Base-by-base conservation (phyloP, 2,329 filamentous ascomycete species). In the Blastomyces silverae region DNA sequence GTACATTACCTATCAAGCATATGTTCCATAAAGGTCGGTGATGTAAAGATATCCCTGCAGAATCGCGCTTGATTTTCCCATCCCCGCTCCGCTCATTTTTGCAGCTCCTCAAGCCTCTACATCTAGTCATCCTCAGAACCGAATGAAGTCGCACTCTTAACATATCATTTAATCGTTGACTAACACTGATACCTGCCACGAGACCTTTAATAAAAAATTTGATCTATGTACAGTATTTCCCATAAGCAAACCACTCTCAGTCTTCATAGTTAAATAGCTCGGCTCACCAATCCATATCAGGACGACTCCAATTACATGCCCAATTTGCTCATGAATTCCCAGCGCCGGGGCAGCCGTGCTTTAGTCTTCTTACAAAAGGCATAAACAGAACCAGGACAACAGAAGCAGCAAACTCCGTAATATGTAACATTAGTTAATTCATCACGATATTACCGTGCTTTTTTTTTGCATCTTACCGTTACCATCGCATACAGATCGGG, bases 381-480 rank as follows among this genome's bases (percentile, higher is more conserved):
- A 1, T 10, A 28, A 22, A 53, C 8, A 10, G 6, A 53, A 53
- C 25, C 3, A 25, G 11, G 15, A 53, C 3, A 11, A 5, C n/a
- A 50, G 11, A n/a, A 13, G 1, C 46, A 22, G 22, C n/a, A 50
- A 25, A n/a, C 17, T n/a, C 44, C n/a, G 17, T n/a, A 46, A 8
- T 53, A 2, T 53, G n/a, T 31, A 28, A 22, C 7, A 13, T 53
- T 17, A 15, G 15, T 31, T 17, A 13, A 42, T 22, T 39, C 56
- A 58, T 25, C 25, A 53, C 3, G 11, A 25, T 39, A 57, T 22
- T 57, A 34, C 31, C 22, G 17, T 46, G 44, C 25, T 20, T 31
- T 15, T 10, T 7, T 28, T 60, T 46, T 60, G 34, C 39, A 60
- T 31, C 39, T 48, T 60, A 60, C 57, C 13, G 28, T 31, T 60